phyloP scores from a whole-genome alignment of 495 filamentous ascomycete genomes.

The Tricharina praecox region DNA sequence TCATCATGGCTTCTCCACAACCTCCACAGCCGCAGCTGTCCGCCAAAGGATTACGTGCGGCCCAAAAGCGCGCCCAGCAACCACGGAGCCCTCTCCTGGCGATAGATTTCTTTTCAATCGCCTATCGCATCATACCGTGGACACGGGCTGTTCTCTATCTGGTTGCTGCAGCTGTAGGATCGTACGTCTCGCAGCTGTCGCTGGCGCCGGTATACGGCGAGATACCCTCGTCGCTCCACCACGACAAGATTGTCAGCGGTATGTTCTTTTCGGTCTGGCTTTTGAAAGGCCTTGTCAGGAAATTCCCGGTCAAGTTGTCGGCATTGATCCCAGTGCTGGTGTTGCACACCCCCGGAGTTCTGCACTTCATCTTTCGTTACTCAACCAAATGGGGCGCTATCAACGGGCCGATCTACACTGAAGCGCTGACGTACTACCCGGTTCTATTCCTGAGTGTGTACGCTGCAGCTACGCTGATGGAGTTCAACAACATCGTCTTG shows the following conservation, averaged over 20 bases:
- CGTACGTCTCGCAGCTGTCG: conserved; percentile 54
- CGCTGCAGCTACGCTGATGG: conserved; percentile 34
- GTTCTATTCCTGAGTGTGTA: conserved; percentile 50
- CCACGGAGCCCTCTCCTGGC: neutral
- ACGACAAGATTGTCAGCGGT: conserved; percentile 45
- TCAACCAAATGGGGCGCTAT: conserved; percentile 48
- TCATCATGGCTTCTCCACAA: conserved; percentile 2
- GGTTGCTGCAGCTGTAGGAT: conserved; percentile 51
- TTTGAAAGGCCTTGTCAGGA: conserved; percentile 35
- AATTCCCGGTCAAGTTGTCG: conserved; percentile 29
- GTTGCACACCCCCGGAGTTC: conserved; percentile 52
- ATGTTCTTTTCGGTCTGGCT: conserved; percentile 49
- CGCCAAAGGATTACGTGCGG: conserved; percentile 4
- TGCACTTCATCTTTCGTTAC: conserved; percentile 47
- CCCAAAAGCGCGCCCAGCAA: neutral
- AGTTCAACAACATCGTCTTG: conserved; percentile 9
- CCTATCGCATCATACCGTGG: neutral
- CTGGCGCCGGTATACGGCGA: conserved; percentile 77
- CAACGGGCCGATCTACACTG: conserved; percentile 58
- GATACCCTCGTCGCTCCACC: conserved; percentile 54
- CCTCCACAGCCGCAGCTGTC: conserved; percentile 2
- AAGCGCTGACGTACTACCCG: conserved; percentile 53
- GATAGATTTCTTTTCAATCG: neutral
- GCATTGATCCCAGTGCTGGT: conserved; percentile 49
- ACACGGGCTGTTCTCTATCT: conserved; percentile 34